These are phyloP conservation scores for Trichosanthes truncata DNA, from an alignment of 306 rosid species.

Conservation along the genomic window DNA sequence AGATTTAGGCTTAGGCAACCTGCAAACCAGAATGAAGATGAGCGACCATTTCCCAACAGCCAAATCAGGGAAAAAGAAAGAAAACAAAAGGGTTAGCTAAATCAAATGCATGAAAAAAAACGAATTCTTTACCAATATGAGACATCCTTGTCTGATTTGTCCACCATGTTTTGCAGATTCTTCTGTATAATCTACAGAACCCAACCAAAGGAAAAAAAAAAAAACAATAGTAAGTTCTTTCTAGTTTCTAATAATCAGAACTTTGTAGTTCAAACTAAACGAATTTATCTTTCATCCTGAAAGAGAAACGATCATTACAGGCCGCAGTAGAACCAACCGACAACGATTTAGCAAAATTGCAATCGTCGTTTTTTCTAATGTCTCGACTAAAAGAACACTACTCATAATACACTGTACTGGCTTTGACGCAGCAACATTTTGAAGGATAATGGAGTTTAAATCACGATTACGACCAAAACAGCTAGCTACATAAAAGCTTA, in stretches of 20 bases:
- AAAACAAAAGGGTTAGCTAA: background rate
- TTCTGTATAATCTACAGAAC: background rate
- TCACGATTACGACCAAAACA: background rate
- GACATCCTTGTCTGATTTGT: background rate
- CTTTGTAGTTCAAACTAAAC: background rate
- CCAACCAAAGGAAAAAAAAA: background rate
- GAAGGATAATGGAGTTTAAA: background rate
- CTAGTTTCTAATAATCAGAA: background rate
- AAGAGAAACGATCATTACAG: background rate
- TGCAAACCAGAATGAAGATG: background rate
- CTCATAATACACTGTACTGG: background rate
- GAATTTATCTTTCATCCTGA: background rate
- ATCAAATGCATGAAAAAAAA: background rate
- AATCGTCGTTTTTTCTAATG: background rate
- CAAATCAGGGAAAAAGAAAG: background rate
- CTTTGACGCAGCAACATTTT: background rate
- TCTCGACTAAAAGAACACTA: background rate
- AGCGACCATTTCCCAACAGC: background rate
- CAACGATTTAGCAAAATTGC: background rate
- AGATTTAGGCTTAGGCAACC: slow-evolving; percentile 20
- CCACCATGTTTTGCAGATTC: background rate
- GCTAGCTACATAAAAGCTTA: background rate
- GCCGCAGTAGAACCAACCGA: background rate
- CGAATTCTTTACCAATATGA: background rate
- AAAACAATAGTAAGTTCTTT: background rate